These are phyloP conservation scores for Apiotrichum gracile DNA, from an alignment of 1,284 basidiomycete genomes.

Conservation along the genomic window DNA sequence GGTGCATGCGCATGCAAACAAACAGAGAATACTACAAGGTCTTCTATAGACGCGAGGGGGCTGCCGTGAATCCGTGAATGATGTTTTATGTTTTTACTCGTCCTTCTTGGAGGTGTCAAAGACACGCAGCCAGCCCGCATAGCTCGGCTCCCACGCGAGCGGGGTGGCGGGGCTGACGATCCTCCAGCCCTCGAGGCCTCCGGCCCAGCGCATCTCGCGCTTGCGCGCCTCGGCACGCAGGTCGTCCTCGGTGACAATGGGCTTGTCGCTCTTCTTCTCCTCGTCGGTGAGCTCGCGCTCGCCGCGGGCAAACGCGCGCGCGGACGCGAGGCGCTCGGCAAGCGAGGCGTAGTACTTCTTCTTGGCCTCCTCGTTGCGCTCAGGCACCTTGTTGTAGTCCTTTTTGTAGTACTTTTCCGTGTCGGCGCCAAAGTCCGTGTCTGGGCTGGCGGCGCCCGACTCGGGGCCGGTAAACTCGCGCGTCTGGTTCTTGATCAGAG, in stretches of 20 bases:
- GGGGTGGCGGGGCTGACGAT: conserved; percentile 61
- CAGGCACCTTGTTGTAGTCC: conserved; percentile 56
- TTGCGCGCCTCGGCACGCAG: conserved; percentile 75
- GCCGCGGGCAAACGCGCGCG: conserved; percentile 69
- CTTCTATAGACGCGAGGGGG: no score
- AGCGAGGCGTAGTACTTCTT: conserved; percentile 73
- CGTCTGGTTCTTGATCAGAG: conserved; percentile 60
- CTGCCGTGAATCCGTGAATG: background rate
- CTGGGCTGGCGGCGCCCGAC: conserved; percentile 40
- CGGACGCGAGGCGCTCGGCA: conserved; percentile 61
- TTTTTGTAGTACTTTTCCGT: conserved; percentile 66
- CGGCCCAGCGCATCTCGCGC: conserved; percentile 76
- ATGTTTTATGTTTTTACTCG: background rate
- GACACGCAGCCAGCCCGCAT: conserved; percentile 60
- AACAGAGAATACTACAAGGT: no score
- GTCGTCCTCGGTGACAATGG: conserved; percentile 81
- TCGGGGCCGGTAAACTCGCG: conserved; percentile 56
- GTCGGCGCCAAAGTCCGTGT: conserved; percentile 68
- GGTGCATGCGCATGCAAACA: background rate
- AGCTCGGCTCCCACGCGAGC: conserved; percentile 71
- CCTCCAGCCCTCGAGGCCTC: conserved; percentile 68
- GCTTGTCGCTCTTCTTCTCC: conserved; percentile 60
- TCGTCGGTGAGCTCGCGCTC: conserved; percentile 78
- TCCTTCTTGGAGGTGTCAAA: conserved; percentile 46
- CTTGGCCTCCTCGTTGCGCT: conserved; percentile 63